These are phyloP conservation scores for Pichia scutulata DNA, from an alignment of 805 yeast species.

Conservation along the genomic window DNA sequence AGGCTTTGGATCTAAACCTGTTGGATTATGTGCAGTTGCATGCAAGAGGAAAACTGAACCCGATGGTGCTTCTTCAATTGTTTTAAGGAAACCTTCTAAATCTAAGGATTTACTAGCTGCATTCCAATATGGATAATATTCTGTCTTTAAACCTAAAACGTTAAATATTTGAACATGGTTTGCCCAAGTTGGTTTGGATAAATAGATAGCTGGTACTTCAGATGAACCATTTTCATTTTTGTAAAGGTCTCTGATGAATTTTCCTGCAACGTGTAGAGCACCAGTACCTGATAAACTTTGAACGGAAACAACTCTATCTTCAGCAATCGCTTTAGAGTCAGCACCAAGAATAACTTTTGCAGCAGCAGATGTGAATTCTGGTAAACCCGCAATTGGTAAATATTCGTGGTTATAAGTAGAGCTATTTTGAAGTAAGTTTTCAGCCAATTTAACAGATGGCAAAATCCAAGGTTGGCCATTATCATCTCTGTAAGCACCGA, in stretches of 20 bases:
- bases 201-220: slow-evolving; percentile 41
- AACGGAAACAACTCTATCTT: slow-evolving; percentile 47
- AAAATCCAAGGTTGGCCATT: slow-evolving; percentile 85
- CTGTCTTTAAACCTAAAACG: slow-evolving; percentile 58
- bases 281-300: slow-evolving; percentile 87
- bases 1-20: slow-evolving; percentile 87
- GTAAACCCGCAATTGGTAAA: slow-evolving; percentile 72
- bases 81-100: slow-evolving; percentile 54
- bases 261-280: slow-evolving; percentile 84
- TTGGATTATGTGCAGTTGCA: slow-evolving; percentile 97
- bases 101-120: slow-evolving; percentile 60
- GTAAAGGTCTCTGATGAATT: slow-evolving; percentile 49
- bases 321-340: slow-evolving; percentile 44
- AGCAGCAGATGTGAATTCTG: slow-evolving; percentile 59
- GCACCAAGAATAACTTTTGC: slow-evolving; percentile 66
- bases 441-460: slow-evolving; percentile 72
- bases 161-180: slow-evolving; percentile 84
- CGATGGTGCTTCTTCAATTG: slow-evolving; percentile 57
- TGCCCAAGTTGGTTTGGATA: slow-evolving; percentile 96
- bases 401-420: slow-evolving; percentile 78
- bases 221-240: slow-evolving; percentile 19
- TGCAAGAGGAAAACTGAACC: slow-evolving; percentile 82
- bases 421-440: slow-evolving; percentile 49
- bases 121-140: slow-evolving; percentile 83
- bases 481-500: slow-evolving; percentile 93